Conservation (phyloP, 805 yeast genomes). For the Starmerella potacharoeniae region DNA sequence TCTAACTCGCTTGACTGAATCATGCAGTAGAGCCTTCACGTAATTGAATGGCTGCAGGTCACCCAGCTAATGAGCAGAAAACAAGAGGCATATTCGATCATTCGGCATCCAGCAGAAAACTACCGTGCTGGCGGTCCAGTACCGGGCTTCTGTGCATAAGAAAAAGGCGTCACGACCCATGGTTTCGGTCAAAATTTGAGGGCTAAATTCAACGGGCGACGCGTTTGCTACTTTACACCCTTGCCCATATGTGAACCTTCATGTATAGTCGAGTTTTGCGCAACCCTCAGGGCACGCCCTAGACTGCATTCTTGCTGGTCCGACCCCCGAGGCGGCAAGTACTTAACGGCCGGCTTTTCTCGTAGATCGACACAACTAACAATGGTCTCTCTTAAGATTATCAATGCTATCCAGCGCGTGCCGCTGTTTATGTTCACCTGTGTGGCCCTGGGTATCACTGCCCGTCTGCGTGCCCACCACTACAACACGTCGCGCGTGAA, state of each 20-base stretch:
- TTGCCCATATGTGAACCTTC: not conserved
- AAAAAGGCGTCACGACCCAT: not conserved
- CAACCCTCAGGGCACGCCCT: constrained; percentile 6
- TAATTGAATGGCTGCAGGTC: not conserved
- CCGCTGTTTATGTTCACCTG: constrained; percentile 63
- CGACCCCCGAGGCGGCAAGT: not conserved
- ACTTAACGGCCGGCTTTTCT: not conserved
- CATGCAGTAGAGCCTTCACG: not conserved
- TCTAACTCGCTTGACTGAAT: not conserved
- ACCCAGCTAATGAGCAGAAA: not conserved
- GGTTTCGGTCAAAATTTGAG: not conserved
- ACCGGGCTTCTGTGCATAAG: no score
- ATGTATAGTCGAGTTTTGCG: not conserved
- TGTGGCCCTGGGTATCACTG: constrained; percentile 75
- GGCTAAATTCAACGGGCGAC: not conserved
- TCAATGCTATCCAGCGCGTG: constrained; percentile 40
- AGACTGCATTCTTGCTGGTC: constrained; percentile 3
- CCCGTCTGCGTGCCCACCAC: constrained; percentile 9
- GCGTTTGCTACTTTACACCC: not conserved
- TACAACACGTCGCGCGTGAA: constrained; percentile 13
- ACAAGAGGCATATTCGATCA: no score
- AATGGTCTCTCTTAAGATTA: not conserved
- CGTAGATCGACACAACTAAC: not conserved
- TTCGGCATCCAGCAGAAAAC: no score
- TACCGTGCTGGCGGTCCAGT: no score